Evolutionary conservation across 1,139 yeast species (phyloP), one percentile per base, ranked within the genome.

Genomic region (Yamadazyma jaroonii): DNA sequence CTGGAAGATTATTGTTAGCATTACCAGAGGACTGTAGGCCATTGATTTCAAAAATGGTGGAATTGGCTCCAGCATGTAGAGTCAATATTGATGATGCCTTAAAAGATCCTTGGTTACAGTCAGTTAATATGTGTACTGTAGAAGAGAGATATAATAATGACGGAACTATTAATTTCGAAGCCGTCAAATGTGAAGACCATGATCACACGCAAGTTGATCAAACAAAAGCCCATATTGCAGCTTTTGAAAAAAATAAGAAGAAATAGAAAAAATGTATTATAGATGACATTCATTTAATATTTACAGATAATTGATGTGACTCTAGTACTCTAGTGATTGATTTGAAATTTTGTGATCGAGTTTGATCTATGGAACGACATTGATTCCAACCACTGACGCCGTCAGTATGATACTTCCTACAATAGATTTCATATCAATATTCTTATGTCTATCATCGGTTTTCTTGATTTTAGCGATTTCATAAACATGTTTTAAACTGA

Each of bases 391-490:
- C 32, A 86, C 84, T 52, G 76, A 82, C 13, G 97, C 97, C 3
- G 95, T 87, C 52, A 90, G 88, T 37, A 92, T 72, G 27, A 92
- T 77, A 25, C 88, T 79, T 49, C 92, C 92, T 43, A 87, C 86
- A 37, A 92, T 82, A 29, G 84, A 78, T 57, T 85, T 79, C 59
- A 90, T 60, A 23, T 81, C 86, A 42, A 84, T 67, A 40, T 77
- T 73, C 43, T 80, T 76, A 61, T 89, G 96, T 55, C 86, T 78
- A 3, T 79, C 81, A 59, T 92, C 98, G 13, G 86, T 81, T 61
- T 88, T 81, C 65, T 92, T 92, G 52, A 92, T 85, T 65, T 89
- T 85, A 31, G 98, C 98, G 54, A 92, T 86, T 62, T 92, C 97
- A 61, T 87, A 92, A 23, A 89, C 76, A 61, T 92, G 97, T 62